Percentiles rank a stretch among this genome's conserved stretches.
Conservation (phyloP, 192 early-diverging fungal species). For the Rhizoclosmatium sp. region DNA sequence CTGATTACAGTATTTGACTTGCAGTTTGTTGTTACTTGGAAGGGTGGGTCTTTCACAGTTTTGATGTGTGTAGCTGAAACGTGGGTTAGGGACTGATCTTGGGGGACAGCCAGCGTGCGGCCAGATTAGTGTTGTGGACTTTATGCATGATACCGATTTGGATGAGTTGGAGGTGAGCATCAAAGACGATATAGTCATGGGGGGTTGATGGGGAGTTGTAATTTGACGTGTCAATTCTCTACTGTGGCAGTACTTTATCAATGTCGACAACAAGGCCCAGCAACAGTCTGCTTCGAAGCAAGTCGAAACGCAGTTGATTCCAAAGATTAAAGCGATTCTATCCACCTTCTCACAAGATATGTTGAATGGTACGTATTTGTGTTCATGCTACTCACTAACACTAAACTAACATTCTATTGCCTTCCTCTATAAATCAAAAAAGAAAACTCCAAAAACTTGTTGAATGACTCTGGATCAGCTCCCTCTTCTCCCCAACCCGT, state of each 20-base stretch:
- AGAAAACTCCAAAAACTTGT: conserved; percentile 29
- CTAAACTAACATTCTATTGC: background rate
- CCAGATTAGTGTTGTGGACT: conserved; percentile 84
- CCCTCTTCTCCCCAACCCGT: background rate
- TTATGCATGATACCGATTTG: conserved; percentile 84
- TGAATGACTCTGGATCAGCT: background rate
- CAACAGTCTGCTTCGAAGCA: background rate
- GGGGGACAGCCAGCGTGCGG: conserved; percentile 72
- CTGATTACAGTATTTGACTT: conserved; percentile 94
- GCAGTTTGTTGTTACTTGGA: conserved; percentile 77
- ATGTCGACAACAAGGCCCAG: conserved; percentile 16
- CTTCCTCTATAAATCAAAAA: background rate
- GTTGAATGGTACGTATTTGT: conserved; percentile 58
- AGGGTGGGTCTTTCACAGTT: conserved; percentile 31
- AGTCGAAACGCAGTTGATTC: background rate
- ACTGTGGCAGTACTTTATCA: background rate
- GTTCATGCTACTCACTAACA: too few species aligned
- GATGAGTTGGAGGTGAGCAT: conserved; percentile 78
- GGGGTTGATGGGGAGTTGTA: background rate
- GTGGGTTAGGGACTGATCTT: conserved; percentile 34
- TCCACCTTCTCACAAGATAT: conserved; percentile 72
- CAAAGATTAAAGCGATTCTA: conserved; percentile 51
- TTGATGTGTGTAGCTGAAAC: background rate
- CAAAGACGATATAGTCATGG: background rate
- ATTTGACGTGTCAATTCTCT: background rate